Evolutionary conservation across 2,329 filamentous ascomycete genomes (phyloP), one percentile per base, ranked within the genome.

Genomic region (Cercospora sesami): DNA sequence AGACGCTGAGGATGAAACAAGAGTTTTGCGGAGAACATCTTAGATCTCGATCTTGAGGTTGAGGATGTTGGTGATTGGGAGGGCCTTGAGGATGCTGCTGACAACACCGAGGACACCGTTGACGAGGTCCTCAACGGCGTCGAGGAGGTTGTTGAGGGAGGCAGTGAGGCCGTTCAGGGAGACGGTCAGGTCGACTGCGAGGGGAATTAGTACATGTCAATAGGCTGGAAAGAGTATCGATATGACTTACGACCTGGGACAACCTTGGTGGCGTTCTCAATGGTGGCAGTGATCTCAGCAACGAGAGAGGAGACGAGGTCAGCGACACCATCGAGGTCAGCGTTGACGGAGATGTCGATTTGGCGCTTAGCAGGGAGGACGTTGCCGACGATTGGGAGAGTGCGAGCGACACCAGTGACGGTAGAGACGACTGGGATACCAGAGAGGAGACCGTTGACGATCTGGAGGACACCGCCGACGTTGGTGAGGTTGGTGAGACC

Each of bases 221-320:
- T 48, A 55, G 4, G 1, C 51, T 26, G 12, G 6, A 14, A 30
- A 2, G 53, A 0, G 16, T 16, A 30, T 16, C 16, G n/a, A 9
- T 21, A 5, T 18, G 33, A 61, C 69, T 69, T 64, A 72, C 70
- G 58, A 60, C 66, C 39, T 26, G 57, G 55, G 36, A 72, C 62
- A 31, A 67, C 51, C 53, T 58, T 62, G 42, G 61, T 59, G 31
- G 67, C 70, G 48, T 36, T 53, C 21, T 48, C 55, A 31, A 72
- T 63, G 42, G 68, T 68, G 26, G 33, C 45, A 36, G 57, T 66
- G 62, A 72, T 48, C 59, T 72, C 70, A 26, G 30, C 45, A 26
- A 72, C 23, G 36, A 72, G 21, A 16, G 18, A 18, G 16, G 68
- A 63, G 45, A 69, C 64, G 30, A 72, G 30, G 18, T 51, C 21